phyloP scores from a whole-genome alignment of 2,329 filamentous ascomycete species.

The Chrysosphaeria jannelii region DNA sequence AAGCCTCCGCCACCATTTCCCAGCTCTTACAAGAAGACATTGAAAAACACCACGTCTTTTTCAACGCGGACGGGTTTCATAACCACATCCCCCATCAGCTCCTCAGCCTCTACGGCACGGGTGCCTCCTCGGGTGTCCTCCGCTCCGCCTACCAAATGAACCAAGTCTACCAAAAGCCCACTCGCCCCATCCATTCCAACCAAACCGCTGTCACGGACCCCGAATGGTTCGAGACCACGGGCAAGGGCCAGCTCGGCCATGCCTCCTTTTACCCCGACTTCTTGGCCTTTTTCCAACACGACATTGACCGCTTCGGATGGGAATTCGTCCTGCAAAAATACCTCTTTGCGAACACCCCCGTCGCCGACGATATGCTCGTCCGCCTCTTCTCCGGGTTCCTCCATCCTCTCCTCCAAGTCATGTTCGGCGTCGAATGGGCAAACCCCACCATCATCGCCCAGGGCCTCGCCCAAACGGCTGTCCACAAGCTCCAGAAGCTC shows the following conservation, averaged over 20 bases:
- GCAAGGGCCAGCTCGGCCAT: conserved; percentile 25
- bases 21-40: conserved; percentile 51
- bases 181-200: conserved; percentile 11
- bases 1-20: conserved; percentile 29
- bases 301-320: conserved; percentile 28
- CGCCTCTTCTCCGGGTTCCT: conserved; percentile 40
- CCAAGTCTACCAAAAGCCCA: conserved; percentile 30
- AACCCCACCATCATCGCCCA: conserved; percentile 61
- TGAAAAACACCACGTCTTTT: conserved; percentile 47
- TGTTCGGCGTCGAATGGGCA: conserved; percentile 56
- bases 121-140: conserved; percentile 28
- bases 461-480: conserved; percentile 44
- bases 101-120: conserved; percentile 46
- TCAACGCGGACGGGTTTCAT: conserved; percentile 46
- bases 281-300: conserved; percentile 41
- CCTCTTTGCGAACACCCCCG: conserved; percentile 33
- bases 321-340: conserved; percentile 30
- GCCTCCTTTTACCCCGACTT: conserved; percentile 38
- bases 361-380: conserved; percentile 35
- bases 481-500: conserved; percentile 18
- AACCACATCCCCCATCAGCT: conserved; percentile 59
- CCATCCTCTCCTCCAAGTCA: conserved; percentile 61
- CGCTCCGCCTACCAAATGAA: conserved; percentile 34
- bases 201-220: conserved; percentile 12
- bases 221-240: conserved; percentile 20